Conservation (phyloP, 164 flowering plant species). For the Aristolochia californica region DNA sequence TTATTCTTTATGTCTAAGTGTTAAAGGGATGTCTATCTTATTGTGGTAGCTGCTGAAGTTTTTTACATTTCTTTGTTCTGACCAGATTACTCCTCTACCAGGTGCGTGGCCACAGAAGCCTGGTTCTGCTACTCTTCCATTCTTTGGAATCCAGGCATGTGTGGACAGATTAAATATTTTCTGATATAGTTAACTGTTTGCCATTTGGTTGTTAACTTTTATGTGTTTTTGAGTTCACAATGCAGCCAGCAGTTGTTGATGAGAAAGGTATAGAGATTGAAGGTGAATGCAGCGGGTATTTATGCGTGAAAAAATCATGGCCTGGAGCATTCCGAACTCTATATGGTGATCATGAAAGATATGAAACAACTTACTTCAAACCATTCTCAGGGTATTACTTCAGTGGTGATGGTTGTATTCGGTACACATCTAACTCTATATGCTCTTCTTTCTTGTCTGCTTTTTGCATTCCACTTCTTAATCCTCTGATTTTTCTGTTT, state of each 20-base stretch:
- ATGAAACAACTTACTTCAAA: slow-evolving; percentile 93
- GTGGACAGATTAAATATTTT: no score
- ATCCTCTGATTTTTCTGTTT: neutral
- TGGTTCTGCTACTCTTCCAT: slow-evolving; percentile 97
- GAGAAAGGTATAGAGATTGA: slow-evolving; percentile 92
- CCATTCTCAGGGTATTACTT: slow-evolving; percentile 86
- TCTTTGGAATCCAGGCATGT: slow-evolving; percentile 78
- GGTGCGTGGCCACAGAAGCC: slow-evolving; percentile 99
- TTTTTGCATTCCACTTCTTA: no score
- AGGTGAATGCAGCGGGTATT: slow-evolving; percentile 95
- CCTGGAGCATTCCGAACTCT: slow-evolving; percentile 97
- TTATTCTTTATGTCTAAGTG: neutral
- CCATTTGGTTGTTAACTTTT: no score
- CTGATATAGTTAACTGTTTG: no score
- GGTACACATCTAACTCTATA: slow-evolving; percentile 26
- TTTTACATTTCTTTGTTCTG: slow-evolving; percentile 1
- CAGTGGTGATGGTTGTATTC: slow-evolving; percentile 95
- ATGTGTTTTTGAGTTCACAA: neutral
- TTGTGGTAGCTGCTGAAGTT: no score
- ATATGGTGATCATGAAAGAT: slow-evolving; percentile 97
- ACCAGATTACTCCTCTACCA: slow-evolving; percentile 91
- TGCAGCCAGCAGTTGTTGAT: slow-evolving; percentile 92
- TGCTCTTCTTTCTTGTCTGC: neutral
- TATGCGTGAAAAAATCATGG: slow-evolving; percentile 88
- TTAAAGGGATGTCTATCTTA: neutral